Conservation (phyloP, 805 yeast genomes). For the Saturnispora galanensis region DNA sequence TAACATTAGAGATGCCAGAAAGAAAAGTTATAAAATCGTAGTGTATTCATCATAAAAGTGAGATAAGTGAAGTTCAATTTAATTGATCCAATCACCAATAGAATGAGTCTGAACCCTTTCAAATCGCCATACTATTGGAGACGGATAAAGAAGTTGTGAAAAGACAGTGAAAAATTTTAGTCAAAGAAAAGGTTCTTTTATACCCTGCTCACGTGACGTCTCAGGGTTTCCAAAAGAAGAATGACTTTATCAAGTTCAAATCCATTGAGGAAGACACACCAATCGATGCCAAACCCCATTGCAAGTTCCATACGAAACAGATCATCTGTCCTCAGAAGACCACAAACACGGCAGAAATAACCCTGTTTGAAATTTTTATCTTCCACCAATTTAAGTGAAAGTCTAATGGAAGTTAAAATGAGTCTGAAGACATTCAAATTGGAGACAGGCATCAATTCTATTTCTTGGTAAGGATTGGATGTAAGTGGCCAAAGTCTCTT, state of each 20-base stretch:
- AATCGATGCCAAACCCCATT: constrained; percentile 33
- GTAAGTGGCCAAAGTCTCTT: constrained; percentile 7
- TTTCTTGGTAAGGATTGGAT: neutral
- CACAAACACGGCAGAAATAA: constrained; percentile 36
- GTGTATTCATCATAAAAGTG: constrained; percentile 8
- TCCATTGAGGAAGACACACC: constrained; percentile 30
- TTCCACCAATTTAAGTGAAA: constrained; percentile 33
- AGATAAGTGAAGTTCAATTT: no score
- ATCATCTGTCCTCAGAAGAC: constrained; percentile 31
- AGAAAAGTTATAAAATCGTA: constrained; percentile 31
- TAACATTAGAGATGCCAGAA: constrained; percentile 94
- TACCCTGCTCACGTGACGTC: constrained; percentile 6
- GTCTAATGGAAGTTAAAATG: constrained; percentile 30
- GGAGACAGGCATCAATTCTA: constrained; percentile 25
- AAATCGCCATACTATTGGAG: neutral
- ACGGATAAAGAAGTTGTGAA: neutral
- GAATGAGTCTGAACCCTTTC: no score
- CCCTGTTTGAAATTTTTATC: constrained; percentile 35
- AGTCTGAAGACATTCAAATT: constrained; percentile 31
- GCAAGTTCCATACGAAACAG: constrained; percentile 32
- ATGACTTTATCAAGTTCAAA: constrained; percentile 26
- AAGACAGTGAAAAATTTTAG: constrained; percentile 1
- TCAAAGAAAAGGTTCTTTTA: neutral
- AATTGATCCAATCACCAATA: no score
- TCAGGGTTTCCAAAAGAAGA: constrained; percentile 14